phyloP scores from a whole-genome alignment of 2,329 filamentous ascomycete genomes.

The Verticillium albo-atrum region DNA sequence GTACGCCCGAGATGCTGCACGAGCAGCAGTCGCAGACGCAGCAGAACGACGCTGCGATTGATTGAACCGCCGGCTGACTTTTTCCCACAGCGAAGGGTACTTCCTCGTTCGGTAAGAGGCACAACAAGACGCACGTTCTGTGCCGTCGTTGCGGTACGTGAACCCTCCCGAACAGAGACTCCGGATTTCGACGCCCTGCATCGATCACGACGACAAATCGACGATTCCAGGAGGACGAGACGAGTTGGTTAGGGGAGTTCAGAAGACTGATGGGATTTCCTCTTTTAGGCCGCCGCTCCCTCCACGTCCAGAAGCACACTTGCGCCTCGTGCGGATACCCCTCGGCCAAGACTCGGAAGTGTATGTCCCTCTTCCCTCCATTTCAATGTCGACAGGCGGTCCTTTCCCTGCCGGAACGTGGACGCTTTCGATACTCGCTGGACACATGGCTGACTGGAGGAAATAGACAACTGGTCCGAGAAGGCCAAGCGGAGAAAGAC shows the following conservation, averaged over 20 bases:
- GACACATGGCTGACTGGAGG: background rate
- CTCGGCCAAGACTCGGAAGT: slow-evolving; percentile 95
- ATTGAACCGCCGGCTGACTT: slow-evolving; percentile 9
- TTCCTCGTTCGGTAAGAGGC: slow-evolving; percentile 60
- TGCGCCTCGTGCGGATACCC: slow-evolving; percentile 96
- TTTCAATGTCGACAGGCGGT: background rate
- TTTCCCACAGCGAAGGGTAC: slow-evolving; percentile 49
- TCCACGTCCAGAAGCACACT: slow-evolving; percentile 99
- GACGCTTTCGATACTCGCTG: background rate
- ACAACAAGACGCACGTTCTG: slow-evolving; percentile 98
- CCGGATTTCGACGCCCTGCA: background rate
- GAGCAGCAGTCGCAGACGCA: background rate
- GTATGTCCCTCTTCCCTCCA: slow-evolving; percentile 63
- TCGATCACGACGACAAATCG: background rate
- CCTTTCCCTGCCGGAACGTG: background rate
- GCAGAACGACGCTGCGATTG: background rate
- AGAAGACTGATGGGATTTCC: slow-evolving; percentile 5
- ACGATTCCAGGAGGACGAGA: background rate
- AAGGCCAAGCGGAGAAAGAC: slow-evolving; percentile 99
- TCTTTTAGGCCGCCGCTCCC: slow-evolving; percentile 77
- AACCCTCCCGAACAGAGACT: slow-evolving; percentile 7
- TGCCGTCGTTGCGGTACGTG: slow-evolving; percentile 97
- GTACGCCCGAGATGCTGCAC: slow-evolving; percentile 22
- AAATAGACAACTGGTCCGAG: slow-evolving; percentile 96
- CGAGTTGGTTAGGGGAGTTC: background rate